Base-by-base conservation (phyloP, 441 rosid genomes). In the Flueggea neowawraea region DNA sequence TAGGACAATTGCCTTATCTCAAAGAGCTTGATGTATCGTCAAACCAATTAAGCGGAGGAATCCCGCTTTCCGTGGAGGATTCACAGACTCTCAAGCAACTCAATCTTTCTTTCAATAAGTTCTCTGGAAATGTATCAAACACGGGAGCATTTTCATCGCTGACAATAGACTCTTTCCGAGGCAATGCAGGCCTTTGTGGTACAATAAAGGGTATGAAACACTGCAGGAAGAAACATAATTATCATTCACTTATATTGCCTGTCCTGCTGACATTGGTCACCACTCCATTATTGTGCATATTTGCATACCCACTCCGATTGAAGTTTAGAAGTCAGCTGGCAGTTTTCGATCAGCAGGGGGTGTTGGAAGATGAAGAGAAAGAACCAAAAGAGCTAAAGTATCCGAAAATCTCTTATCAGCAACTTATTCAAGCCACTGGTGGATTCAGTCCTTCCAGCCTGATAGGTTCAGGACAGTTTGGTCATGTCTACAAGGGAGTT, bases 341-440 rank as follows among this genome's bases (percentile, higher is more conserved):
- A 31, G 17, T 68, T 12, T 52, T 44, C 52, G 10, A 51, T 15
- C 45, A 10, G 5, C 11, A 31, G 22, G 66, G 15, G 2, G 67
- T 68, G 60, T 41, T 68, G 61, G 83, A 78, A 41, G 95, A 84
- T 41, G 91, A 82, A 62, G 86, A 83, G 61, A 70, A 74, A 52
- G 76, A 79, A 61, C 58, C 53, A 31, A 74, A 73, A 14, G 91
- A 88, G 52, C 71, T 65, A 8, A 76, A 61, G 31, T 62, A 70
- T 61, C 72, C 67, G 15, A 55, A 63, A 69, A 75, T 84, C 54
- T 77, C 93, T 9, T 75, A 83, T 57, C 79, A 57, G 54, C 55
- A 75, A 45, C 73, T 75, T 16, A n/a, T 55, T 16, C 58, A 67
- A 51, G 75, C 79, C 16, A 75, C 79, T 4, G 62, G 64, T n/a